These are phyloP conservation scores for Sparassis latifolia DNA, from an alignment of 1,284 basidiomycete genomes.

Conservation along the genomic window DNA sequence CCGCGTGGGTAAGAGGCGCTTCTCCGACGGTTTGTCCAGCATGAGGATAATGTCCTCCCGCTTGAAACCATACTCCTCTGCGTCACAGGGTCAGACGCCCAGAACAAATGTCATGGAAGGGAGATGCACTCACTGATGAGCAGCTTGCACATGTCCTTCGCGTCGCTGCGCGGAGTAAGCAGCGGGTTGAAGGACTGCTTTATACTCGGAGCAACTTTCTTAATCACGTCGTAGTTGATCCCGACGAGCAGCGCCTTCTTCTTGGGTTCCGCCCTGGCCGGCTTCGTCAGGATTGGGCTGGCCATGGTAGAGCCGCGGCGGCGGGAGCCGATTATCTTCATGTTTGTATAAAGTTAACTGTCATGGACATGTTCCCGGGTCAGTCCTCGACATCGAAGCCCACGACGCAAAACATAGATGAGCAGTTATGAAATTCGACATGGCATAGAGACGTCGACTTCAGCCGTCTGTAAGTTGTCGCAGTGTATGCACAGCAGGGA, in stretches of 20 bases:
- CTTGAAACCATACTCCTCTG: background rate
- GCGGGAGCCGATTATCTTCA: too few relatives aligned
- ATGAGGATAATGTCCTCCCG: background rate
- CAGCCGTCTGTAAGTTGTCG: too few relatives aligned
- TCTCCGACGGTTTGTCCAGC: background rate
- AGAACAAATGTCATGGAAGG: background rate
- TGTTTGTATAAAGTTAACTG: too few relatives aligned
- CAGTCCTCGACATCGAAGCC: background rate
- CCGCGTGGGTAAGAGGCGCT: background rate
- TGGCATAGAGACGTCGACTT: too few relatives aligned
- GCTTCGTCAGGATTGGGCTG: too few relatives aligned
- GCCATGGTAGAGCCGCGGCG: too few relatives aligned
- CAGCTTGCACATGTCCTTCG: background rate
- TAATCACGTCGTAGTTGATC: slow-evolving; percentile 1
- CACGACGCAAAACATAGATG: too few relatives aligned
- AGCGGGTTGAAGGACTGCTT: background rate
- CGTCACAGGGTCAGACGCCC: background rate
- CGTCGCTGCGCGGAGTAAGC: slow-evolving; percentile 4
- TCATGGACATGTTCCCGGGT: background rate
- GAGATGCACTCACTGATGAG: slow-evolving; percentile 1
- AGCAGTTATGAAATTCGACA: too few relatives aligned
- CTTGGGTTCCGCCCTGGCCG: background rate
- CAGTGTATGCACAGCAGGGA: too few relatives aligned
- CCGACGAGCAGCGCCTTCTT: slow-evolving; percentile 5
- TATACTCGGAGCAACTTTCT: too few relatives aligned